These are phyloP conservation scores for Botrytis squamosa DNA, from an alignment of 2,329 filamentous ascomycete species.

Conservation along the genomic window DNA sequence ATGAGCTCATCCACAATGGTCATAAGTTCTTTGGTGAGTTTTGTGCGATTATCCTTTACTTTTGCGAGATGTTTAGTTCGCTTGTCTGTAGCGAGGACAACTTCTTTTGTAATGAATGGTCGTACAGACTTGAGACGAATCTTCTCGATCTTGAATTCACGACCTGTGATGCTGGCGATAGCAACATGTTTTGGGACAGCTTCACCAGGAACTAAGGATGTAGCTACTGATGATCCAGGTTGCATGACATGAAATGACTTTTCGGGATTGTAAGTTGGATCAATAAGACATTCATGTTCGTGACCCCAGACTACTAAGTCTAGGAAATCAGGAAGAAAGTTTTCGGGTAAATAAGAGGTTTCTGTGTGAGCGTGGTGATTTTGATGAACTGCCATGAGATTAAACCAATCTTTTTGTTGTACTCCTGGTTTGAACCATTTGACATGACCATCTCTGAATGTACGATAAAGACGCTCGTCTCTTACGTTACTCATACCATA, in stretches of 20 bases:
- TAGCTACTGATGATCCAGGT: conserved; percentile 92
- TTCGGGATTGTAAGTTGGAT: conserved; percentile 78
- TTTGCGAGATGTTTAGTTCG: conserved; percentile 75
- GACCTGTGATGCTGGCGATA: conserved; percentile 79
- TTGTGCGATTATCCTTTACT: conserved; percentile 77
- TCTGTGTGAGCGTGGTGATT: conserved; percentile 92
- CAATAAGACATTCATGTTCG: conserved; percentile 92
- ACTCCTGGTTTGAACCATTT: conserved; percentile 84
- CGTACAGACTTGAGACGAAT: conserved; percentile 84
- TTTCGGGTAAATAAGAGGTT: conserved; percentile 92
- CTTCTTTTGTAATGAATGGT: conserved; percentile 84
- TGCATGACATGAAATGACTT: conserved; percentile 96
- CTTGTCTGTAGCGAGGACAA: conserved; percentile 72
- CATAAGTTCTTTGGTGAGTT: conserved; percentile 76
- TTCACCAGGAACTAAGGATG: conserved; percentile 85
- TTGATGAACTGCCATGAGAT: conserved; percentile 90
- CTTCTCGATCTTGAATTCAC: conserved; percentile 75
- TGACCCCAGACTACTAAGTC: conserved; percentile 96
- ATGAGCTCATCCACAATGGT: conserved; percentile 83
- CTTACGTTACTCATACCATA: conserved; percentile 96
- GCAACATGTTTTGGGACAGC: conserved; percentile 88
- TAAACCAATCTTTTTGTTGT: conserved; percentile 91
- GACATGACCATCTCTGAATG: conserved; percentile 88
- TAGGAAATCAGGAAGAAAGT: conserved; percentile 86
- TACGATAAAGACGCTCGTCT: conserved; percentile 91